Evolutionary conservation across 805 yeast species (phyloP).

Genomic region (Groenewaldozyma salmanticensis): DNA sequence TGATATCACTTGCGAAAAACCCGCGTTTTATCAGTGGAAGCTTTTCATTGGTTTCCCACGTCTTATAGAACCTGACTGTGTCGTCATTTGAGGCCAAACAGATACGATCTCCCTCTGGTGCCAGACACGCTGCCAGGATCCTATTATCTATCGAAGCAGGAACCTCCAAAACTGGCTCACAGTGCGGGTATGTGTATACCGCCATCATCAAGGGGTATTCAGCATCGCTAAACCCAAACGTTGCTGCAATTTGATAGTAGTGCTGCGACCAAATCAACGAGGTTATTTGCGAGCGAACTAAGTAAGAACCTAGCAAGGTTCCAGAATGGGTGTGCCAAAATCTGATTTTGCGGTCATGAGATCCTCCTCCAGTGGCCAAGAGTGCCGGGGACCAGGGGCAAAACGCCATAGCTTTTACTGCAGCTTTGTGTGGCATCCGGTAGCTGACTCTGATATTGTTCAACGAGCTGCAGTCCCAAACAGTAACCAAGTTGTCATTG

Average conservation of each 20-base stretch:
- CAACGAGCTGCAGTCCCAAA: constrained; percentile 57
- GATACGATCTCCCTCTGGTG: constrained; percentile 53
- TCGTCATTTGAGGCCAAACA: constrained; percentile 75
- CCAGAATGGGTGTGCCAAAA: constrained; percentile 86
- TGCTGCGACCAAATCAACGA: constrained; percentile 66
- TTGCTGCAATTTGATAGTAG: constrained; percentile 57
- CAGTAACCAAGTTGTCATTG: constrained; percentile 68
- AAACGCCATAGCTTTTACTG: constrained; percentile 80
- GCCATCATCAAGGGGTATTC: constrained; percentile 43
- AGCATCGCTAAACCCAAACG: constrained; percentile 68
- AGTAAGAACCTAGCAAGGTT: constrained; percentile 46
- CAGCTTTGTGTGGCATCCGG: constrained; percentile 60
- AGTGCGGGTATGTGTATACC: constrained; percentile 59
- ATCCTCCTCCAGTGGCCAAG: constrained; percentile 87
- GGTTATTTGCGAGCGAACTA: constrained; percentile 68
- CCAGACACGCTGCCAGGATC: constrained; percentile 53
- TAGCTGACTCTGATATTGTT: constrained; percentile 16
- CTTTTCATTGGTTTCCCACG: constrained; percentile 39
- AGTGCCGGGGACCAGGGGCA: constrained; percentile 84
- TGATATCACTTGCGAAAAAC: constrained; percentile 11
- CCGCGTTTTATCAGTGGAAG: background rate
- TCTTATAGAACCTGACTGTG: constrained; percentile 60
- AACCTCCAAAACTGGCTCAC: constrained; percentile 36
- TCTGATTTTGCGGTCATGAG: constrained; percentile 65
- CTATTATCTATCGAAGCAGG: constrained; percentile 44